Base-by-base conservation (phyloP, 2,329 filamentous ascomycete species). In the Cercospora sp. region DNA sequence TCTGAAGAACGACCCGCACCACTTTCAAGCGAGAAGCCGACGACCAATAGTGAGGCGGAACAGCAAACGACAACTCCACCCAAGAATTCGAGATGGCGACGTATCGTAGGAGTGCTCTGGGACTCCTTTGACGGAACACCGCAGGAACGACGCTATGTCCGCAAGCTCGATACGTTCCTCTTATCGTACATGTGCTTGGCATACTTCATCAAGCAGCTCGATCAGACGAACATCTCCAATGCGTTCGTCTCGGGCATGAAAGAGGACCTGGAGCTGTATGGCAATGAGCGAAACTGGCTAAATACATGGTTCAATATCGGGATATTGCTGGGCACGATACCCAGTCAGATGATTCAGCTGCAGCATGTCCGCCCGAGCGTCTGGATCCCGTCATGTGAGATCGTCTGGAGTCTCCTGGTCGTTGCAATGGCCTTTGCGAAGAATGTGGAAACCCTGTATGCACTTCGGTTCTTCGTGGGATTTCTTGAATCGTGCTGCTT, bases 311-410 rank as follows among this genome's bases (percentile, higher is more conserved):
- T 68, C 69, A 68, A 66, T 34, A 65, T 70, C 34, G 69, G 69
- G 4, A 66, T 69, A 21, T 34, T 70, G 18, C 21, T 70, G 32
- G 66, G 66, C 5, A 67, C 66, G 16, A 67, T 69, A 13, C 68
- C 68, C 2, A 61, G 63, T 16, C 65, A 69, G 43, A 57, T 87
- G 7, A 77, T 86, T 5, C 67, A 69, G 57, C 76, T 87, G 3
- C 86, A 84, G 1, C 79, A 81, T 8, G 71, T 85, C 13, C 80
- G 80, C 7, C 83, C 84, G 0, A 77, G 79, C 10, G 80, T 81
- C 64, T 85, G 82, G 82, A 82, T 85, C 64, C 84, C 83, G 1
- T 75, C 79, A 2, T 80, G 81, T 71, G 83, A 85, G 79, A 72
- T 85, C 1, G 73, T 81, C 2, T 85, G 83, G 83, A 80, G 82